phyloP scores from a whole-genome alignment of 305 asterid genomes.

The Nicotiana rustica region DNA sequence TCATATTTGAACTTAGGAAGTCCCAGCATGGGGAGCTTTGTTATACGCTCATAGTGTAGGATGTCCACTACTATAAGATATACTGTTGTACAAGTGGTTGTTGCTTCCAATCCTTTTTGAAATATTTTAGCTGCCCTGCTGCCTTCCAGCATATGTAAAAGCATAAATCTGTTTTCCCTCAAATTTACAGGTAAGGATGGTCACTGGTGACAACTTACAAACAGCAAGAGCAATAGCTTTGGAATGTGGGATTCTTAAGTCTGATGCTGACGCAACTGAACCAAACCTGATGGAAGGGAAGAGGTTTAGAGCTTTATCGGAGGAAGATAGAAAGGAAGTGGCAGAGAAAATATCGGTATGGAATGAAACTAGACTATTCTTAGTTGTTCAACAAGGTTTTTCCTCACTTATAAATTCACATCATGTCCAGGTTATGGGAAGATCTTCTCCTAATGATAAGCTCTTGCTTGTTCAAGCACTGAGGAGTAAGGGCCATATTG shows the following conservation, averaged over 20 bases:
- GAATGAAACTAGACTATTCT: slow-evolving; percentile 8
- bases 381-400: neutral
- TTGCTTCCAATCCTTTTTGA: neutral
- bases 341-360: slow-evolving; percentile 96
- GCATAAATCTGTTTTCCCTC: neutral
- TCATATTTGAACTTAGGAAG: slow-evolving; percentile 1
- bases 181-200: slow-evolving; percentile 86
- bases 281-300: slow-evolving; percentile 94
- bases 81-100: neutral
- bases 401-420: slow-evolving; percentile 23
- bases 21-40: slow-evolving; percentile 1
- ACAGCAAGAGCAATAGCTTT: slow-evolving; percentile 95
- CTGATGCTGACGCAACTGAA: slow-evolving; percentile 78
- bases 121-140: neutral
- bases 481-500: slow-evolving; percentile 91
- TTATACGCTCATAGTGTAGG: neutral
- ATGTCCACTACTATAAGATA: neutral
- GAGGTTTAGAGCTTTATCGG: slow-evolving; percentile 70
- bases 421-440: slow-evolving; percentile 86
- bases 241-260: slow-evolving; percentile 89
- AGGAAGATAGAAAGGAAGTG: slow-evolving; percentile 66
- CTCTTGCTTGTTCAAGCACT: slow-evolving; percentile 94
- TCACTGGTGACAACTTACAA: slow-evolving; percentile 93
- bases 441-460: slow-evolving; percentile 97
- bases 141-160: neutral